Conservation (phyloP, 441 rosid genomes). For the Raphanus hybrid region DNA sequence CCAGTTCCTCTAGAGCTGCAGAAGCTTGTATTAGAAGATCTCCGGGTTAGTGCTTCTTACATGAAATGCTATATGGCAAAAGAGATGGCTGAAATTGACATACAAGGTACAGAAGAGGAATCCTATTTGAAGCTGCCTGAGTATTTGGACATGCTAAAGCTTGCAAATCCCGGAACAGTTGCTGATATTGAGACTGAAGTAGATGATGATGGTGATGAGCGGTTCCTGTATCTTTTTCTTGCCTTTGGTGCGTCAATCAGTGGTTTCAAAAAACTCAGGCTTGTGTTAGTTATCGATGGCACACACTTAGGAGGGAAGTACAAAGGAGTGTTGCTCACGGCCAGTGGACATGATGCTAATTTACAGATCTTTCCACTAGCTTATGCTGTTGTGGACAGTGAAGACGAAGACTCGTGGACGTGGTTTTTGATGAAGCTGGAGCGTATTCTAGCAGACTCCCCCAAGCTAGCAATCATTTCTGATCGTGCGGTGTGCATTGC, state of each 20-base stretch:
- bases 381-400: neutral
- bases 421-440: neutral
- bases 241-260: neutral
- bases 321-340: neutral
- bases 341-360: neutral
- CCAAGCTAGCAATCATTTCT: neutral
- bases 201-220: neutral
- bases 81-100: neutral
- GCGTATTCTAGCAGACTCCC: neutral
- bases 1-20: neutral
- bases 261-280: neutral
- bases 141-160: neutral
- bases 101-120: neutral
- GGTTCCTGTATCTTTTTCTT: neutral
- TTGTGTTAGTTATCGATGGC: neutral
- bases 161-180: neutral
- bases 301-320: neutral
- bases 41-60: neutral
- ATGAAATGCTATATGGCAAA: neutral
- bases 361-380: neutral
- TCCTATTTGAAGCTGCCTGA: neutral
- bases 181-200: neutral
- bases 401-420: neutral
- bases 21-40: neutral
- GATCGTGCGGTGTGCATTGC: neutral